phyloP scores from a whole-genome alignment of 2,329 filamentous ascomycete genomes.

The Apiospora koreana region DNA sequence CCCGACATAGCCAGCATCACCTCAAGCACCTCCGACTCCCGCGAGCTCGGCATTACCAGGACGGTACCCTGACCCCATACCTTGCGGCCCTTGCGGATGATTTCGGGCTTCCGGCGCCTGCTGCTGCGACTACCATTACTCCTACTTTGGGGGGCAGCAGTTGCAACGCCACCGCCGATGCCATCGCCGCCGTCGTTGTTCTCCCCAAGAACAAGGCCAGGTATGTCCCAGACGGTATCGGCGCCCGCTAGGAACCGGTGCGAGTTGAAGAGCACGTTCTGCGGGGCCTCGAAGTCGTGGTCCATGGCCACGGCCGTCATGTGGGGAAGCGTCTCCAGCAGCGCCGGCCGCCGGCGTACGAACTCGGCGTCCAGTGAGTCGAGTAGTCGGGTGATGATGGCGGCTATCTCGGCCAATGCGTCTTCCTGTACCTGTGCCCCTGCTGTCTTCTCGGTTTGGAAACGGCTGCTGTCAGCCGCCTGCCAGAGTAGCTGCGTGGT shows the following conservation, averaged over 20 bases:
- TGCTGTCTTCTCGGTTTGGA: too few relatives aligned
- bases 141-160: not conserved
- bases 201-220: not conserved
- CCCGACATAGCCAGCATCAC: not conserved
- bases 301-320: slow-evolving; percentile 32
- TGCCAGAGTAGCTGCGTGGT: not conserved
- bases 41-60: not conserved
- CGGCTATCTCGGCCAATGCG: not conserved
- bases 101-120: not conserved
- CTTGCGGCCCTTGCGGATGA: not conserved
- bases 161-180: not conserved
- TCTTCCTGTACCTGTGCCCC: not conserved
- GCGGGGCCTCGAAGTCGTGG: slow-evolving; percentile 10
- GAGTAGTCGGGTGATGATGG: not conserved
- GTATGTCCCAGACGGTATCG: not conserved
- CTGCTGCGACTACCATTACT: not conserved
- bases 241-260: not conserved
- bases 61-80: not conserved
- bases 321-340: not conserved
- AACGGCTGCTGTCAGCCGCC: not conserved
- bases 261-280: slow-evolving; percentile 2
- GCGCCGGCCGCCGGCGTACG: not conserved
- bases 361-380: not conserved
- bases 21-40: not conserved
- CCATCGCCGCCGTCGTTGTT: not conserved